Base-by-base conservation (phyloP, 192 early-diverging fungal species). In the Podila epigama region DNA sequence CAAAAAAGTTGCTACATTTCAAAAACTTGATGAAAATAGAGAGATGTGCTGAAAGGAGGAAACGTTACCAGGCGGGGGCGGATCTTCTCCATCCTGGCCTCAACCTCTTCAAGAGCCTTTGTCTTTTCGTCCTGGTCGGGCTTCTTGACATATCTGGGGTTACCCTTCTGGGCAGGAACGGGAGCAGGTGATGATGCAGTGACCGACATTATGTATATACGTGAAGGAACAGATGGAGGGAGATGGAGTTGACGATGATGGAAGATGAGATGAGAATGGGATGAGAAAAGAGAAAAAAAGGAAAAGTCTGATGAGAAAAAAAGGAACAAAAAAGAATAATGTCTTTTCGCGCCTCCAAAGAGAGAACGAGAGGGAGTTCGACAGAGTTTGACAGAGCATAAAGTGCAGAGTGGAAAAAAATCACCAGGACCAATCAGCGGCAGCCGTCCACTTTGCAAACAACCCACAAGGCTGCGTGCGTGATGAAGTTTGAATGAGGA, bases 1-100 rank as follows among this genome's bases (percentile, higher is more conserved):
- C n/a, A n/a, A n/a, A n/a, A n/a, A n/a, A n/a, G n/a, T n/a, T n/a
- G n/a, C n/a, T n/a, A n/a, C n/a, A n/a, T n/a, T n/a, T n/a, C n/a
- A n/a, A n/a, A n/a, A n/a, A n/a, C n/a, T 48, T 6, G 56, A 58
- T 20, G 34, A 58, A 2, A 56, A 33, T 22, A 27, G 36, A 40
- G 22, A 36, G 20, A 18, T 8, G 9, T 42, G 58, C 8, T n/a
- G 36, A 18, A 22, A 42, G 20, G 35, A 31, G 34, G 37, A 27
- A 31, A 40, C 66, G 25, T 59, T 80, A 72, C 69, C 63, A 80
- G 50, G 34, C 70, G 65, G 34, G 79, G 70, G 44, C 69, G 69
- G 69, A 80, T 72, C 68, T 77, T 77, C 50, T 77, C 73, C 65
- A 77, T 77, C 65, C 64, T 68, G 54, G 65, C 73, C 66, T 77